phyloP scores from a whole-genome alignment of 106 monocot genomes.

The Alisma plantagoaquatica region DNA sequence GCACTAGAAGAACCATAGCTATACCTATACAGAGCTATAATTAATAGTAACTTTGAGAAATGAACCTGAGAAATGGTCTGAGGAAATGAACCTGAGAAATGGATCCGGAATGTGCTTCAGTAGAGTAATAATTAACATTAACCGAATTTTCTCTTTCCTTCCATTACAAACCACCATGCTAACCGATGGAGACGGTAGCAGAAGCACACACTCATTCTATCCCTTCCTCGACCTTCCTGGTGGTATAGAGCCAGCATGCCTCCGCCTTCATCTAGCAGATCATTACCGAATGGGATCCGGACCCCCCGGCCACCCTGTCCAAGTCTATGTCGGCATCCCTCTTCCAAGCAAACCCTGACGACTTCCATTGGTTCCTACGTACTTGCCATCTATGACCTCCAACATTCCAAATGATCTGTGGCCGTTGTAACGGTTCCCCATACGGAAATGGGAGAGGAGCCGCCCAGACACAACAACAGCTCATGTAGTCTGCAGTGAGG shows the following conservation, averaged over 20 bases:
- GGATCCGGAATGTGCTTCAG: too few relatives aligned
- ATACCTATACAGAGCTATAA: too few relatives aligned
- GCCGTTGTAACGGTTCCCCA: neutral
- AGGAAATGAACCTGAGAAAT: too few relatives aligned
- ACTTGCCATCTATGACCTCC: neutral
- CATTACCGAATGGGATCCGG: slow-evolving; percentile 18
- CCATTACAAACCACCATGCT: too few relatives aligned
- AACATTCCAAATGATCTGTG: slow-evolving; percentile 15
- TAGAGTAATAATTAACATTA: too few relatives aligned
- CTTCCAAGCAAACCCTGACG: slow-evolving; percentile 10
- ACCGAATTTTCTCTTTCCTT: too few relatives aligned
- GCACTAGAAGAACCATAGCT: too few relatives aligned
- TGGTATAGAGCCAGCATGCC: neutral
- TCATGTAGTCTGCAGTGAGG: slow-evolving; percentile 28
- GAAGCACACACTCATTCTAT: slow-evolving; percentile 3
- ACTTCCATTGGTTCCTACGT: slow-evolving; percentile 5
- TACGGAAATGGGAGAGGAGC: slow-evolving; percentile 10
- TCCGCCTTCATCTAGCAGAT: neutral
- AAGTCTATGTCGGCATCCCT: too few relatives aligned
- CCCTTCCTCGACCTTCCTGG: neutral
- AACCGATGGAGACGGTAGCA: neutral
- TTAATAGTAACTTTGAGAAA: too few relatives aligned
- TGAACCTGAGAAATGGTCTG: too few relatives aligned
- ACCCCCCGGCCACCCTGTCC: neutral
- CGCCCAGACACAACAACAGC: too few relatives aligned